These are phyloP conservation scores for Acanthamoeba healyi DNA, from an alignment of 208 protist species.

Conservation along the genomic window DNA sequence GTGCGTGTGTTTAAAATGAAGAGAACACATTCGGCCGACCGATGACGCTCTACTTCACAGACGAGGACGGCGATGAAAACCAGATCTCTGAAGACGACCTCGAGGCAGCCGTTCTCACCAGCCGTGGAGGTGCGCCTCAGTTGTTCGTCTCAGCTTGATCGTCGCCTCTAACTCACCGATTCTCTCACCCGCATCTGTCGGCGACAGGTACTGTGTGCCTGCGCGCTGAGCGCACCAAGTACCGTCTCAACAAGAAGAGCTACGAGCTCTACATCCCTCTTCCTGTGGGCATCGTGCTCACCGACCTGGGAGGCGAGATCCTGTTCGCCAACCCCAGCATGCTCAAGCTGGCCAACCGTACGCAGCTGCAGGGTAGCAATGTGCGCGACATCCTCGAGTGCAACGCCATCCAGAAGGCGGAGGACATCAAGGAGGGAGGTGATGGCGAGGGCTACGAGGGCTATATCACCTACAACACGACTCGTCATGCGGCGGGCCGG, in stretches of 20 bases:
- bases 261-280: neutral
- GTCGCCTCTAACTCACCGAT: too few relatives aligned
- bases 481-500: too few relatives aligned
- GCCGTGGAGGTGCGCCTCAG: neutral
- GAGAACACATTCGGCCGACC: neutral
- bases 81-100: neutral
- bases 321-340: neutral
- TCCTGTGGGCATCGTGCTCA: neutral
- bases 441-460: neutral
- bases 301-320: neutral
- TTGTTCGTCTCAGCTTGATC: too few relatives aligned
- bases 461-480: neutral
- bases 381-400: neutral
- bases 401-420: neutral
- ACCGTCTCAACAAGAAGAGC: neutral
- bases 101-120: neutral
- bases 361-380: neutral
- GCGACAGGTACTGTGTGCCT: neutral
- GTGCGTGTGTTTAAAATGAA: too few relatives aligned
- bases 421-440: conserved; percentile 24
- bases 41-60: neutral
- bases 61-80: neutral
- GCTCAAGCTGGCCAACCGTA: neutral
- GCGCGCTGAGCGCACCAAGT: neutral
- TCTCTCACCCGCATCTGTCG: neutral